Percentiles rank a stretch among this genome's conserved stretches.
Conservation (phyloP, 495 filamentous ascomycete species). For the Cercophora newfieldiana region DNA sequence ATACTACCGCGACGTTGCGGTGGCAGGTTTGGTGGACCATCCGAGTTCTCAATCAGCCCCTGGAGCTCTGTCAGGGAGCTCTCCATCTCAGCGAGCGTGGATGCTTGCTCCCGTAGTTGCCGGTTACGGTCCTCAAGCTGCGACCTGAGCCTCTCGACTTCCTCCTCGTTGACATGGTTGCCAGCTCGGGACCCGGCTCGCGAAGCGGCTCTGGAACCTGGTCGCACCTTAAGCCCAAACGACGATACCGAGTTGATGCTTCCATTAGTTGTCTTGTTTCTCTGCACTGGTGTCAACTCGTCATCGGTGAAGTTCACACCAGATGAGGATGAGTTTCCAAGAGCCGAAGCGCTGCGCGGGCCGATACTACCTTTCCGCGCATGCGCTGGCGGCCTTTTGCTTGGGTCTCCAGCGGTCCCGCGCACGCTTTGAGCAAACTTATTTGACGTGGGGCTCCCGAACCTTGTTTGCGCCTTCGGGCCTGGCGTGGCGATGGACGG, state of each 20-base stretch:
- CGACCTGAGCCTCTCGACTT: slow-evolving; percentile 62
- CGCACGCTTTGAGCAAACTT: slow-evolving; percentile 67
- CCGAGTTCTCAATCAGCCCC: slow-evolving; percentile 59
- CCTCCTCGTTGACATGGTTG: slow-evolving; percentile 55
- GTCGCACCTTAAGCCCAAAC: slow-evolving; percentile 49
- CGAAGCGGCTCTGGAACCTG: slow-evolving; percentile 43
- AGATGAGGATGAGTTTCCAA: slow-evolving; percentile 42
- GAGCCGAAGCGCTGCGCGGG: slow-evolving; percentile 54
- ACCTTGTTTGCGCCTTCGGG: slow-evolving; percentile 48
- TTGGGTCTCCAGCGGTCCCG: slow-evolving; percentile 57
- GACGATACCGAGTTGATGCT: slow-evolving; percentile 48
- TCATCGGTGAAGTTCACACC: slow-evolving; percentile 47
- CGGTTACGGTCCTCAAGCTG: slow-evolving; percentile 82
- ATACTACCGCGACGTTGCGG: slow-evolving; percentile 50
- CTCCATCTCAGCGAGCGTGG: slow-evolving; percentile 82
- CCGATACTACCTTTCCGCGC: slow-evolving; percentile 52
- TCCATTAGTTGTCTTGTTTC: slow-evolving; percentile 51
- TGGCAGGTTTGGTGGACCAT: slow-evolving; percentile 36
- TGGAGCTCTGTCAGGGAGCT: slow-evolving; percentile 73
- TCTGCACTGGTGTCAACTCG: slow-evolving; percentile 58
- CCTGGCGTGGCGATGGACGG: slow-evolving; percentile 55
- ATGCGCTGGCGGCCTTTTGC: slow-evolving; percentile 46
- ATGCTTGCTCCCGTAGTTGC: slow-evolving; percentile 83
- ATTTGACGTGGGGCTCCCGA: slow-evolving; percentile 65
- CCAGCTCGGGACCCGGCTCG: slow-evolving; percentile 25